phyloP scores from a whole-genome alignment of 306 rosid genomes.

The Sesbania bispinosa region DNA sequence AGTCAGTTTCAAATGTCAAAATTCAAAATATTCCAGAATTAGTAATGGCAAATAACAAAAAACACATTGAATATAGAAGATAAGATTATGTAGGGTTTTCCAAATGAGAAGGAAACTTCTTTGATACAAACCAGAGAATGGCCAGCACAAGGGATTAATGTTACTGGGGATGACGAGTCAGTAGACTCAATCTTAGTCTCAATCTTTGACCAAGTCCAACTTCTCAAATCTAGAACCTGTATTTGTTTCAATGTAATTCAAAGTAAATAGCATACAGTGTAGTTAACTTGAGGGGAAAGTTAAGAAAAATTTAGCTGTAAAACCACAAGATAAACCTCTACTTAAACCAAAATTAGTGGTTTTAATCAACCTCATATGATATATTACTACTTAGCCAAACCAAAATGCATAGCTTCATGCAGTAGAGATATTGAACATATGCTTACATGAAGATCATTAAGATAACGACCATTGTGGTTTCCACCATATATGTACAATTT shows the following conservation, averaged over 20 bases:
- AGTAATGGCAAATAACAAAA: constrained; percentile 13
- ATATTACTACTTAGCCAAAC: background rate
- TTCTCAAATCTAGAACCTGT: constrained; percentile 88
- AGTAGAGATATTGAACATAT: constrained; percentile 12
- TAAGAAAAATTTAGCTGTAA: background rate
- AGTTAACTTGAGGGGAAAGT: constrained; percentile 9
- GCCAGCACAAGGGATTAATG: constrained; percentile 74
- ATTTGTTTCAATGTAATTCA: constrained; percentile 22
- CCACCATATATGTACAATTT: constrained; percentile 94
- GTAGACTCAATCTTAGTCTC: constrained; percentile 57
- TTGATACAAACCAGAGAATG: constrained; percentile 83
- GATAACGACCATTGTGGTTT: constrained; percentile 97
- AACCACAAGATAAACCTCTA: background rate
- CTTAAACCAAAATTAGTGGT: background rate
- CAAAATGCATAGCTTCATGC: constrained; percentile 7
- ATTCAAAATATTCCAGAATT: constrained; percentile 16
- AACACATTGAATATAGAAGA: constrained; percentile 2
- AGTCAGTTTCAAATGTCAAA: constrained; percentile 2
- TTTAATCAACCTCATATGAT: constrained; percentile 9
- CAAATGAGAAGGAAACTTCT: too few relatives aligned
- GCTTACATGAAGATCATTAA: constrained; percentile 84
- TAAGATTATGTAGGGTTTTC: constrained; percentile 5
- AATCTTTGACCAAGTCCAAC: constrained; percentile 85
- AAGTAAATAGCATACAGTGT: background rate
- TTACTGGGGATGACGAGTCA: constrained; percentile 47